These are phyloP conservation scores for Anisogramma anomala DNA, from an alignment of 2,329 filamentous ascomycete genomes.

Conservation along the genomic window DNA sequence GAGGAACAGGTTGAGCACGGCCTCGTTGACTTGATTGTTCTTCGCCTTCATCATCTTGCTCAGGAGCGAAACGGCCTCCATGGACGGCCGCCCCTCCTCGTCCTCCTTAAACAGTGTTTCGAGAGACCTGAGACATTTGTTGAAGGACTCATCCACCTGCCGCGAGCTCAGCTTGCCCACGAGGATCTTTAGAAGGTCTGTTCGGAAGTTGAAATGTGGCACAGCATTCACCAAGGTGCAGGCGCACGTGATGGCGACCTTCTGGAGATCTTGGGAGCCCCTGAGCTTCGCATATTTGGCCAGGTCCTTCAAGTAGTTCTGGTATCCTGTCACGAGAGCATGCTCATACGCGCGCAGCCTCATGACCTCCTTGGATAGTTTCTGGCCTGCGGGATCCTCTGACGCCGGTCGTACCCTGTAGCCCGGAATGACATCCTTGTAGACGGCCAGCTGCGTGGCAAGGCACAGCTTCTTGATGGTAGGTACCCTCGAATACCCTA, in stretches of 20 bases:
- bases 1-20: conserved; percentile 79
- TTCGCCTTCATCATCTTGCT: conserved; percentile 92
- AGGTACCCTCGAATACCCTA: conserved; percentile 56
- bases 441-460: conserved; percentile 77
- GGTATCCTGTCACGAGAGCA: conserved; percentile 73
- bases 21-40: conserved; percentile 73
- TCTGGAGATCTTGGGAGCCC: conserved; percentile 43
- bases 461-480: conserved; percentile 78
- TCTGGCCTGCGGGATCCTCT: conserved; percentile 63
- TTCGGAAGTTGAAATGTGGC: conserved; percentile 94
- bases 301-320: conserved; percentile 69
- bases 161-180: conserved; percentile 70
- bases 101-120: conserved; percentile 77
- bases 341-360: conserved; percentile 78
- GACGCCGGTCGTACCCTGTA: conserved; percentile 80
- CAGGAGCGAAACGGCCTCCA: conserved; percentile 75
- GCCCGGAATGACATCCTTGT: conserved; percentile 91
- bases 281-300: conserved; percentile 51
- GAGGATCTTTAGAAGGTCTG: conserved; percentile 76
- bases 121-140: conserved; percentile 65
- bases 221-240: conserved; percentile 71
- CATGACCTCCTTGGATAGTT: conserved; percentile 85
- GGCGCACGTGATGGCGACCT: conserved; percentile 72
- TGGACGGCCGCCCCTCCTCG: conserved; percentile 76
- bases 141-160: conserved; percentile 60